Percentiles rank a stretch among this genome's conserved stretches.
These are phyloP conservation scores for Candolleomyces eurysporus DNA, from an alignment of 768 basidiomycete species.

Conservation along the genomic window DNA sequence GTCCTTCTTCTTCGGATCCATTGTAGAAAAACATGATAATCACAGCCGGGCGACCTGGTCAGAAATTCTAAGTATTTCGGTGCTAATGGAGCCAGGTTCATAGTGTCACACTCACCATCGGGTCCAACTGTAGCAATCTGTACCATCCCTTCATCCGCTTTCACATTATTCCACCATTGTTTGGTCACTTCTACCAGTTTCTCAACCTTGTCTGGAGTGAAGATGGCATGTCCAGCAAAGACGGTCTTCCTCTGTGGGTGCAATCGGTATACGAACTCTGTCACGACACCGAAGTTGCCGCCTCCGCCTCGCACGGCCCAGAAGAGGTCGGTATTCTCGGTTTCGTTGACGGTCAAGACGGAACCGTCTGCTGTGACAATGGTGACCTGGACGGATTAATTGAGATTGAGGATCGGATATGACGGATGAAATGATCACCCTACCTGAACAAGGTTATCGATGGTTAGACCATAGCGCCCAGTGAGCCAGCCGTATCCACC, in stretches of 20 bases:
- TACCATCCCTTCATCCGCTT: slow-evolving; percentile 39
- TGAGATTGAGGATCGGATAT: not conserved
- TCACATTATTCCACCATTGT: slow-evolving; percentile 35
- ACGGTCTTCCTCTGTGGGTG: slow-evolving; percentile 50
- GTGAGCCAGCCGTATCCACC: slow-evolving; percentile 56
- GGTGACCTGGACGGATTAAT: slow-evolving; percentile 29
- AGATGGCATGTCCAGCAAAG: slow-evolving; percentile 41
- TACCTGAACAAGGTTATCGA: slow-evolving; percentile 47
- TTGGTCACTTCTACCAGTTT: slow-evolving; percentile 29
- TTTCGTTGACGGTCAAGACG: slow-evolving; percentile 32
- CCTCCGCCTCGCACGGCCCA: slow-evolving; percentile 54
- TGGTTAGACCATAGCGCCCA: slow-evolving; percentile 39
- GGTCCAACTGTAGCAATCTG: not conserved
- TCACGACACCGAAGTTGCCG: slow-evolving; percentile 54
- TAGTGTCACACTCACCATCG: not conserved
- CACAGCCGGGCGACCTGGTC: slow-evolving; percentile 24
- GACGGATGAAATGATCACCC: not conserved
- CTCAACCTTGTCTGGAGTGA: slow-evolving; percentile 26
- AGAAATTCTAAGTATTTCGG: not conserved
- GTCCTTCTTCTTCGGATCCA: slow-evolving; percentile 48
- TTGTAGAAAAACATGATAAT: slow-evolving; percentile 44
- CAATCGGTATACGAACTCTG: slow-evolving; percentile 47
- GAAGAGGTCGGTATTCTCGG: slow-evolving; percentile 46
- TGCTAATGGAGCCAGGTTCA: no score
- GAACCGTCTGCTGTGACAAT: slow-evolving; percentile 45